Conservation (phyloP, 2,329 filamentous ascomycete genomes). For the Trichoderma pleuroti region DNA sequence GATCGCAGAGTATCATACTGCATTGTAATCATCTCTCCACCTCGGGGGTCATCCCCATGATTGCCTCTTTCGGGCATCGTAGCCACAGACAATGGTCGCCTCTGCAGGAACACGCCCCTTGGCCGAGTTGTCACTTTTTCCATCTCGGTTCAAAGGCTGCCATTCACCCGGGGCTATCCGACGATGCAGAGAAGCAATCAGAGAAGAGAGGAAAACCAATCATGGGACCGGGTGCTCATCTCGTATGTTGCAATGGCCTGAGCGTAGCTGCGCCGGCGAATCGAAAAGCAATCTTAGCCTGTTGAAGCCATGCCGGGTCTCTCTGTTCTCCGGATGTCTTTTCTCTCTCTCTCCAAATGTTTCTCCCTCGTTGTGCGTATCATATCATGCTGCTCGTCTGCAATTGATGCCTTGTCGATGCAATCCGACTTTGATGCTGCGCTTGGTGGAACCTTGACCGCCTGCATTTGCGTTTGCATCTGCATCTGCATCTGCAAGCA, state of each 20-base stretch:
- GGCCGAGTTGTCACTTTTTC: background rate
- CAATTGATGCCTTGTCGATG: background rate
- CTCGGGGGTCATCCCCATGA: background rate
- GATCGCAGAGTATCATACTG: background rate
- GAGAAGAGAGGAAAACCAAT: background rate
- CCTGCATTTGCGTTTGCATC: background rate
- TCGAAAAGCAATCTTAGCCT: background rate
- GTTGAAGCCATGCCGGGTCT: background rate
- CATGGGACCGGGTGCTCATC: conserved; percentile 13
- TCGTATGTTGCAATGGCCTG: conserved; percentile 17
- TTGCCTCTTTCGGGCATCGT: conserved; percentile 12
- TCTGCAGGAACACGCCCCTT: conserved; percentile 15
- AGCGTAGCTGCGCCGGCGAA: background rate
- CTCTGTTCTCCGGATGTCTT: background rate
- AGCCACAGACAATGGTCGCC: background rate
- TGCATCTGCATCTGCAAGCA: conserved; percentile 4
- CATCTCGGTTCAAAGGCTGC: background rate
- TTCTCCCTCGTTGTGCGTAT: background rate
- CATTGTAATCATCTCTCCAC: background rate
- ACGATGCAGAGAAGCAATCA: background rate
- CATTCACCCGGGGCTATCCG: conserved; percentile 9
- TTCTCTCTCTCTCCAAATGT: background rate
- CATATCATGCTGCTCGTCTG: background rate
- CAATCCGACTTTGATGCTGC: background rate
- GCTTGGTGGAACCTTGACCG: conserved; percentile 12